Percentiles rank a stretch among this genome's conserved stretches.
phyloP scores from a whole-genome alignment of 306 rosid species.

The Trichosanthes truncata region DNA sequence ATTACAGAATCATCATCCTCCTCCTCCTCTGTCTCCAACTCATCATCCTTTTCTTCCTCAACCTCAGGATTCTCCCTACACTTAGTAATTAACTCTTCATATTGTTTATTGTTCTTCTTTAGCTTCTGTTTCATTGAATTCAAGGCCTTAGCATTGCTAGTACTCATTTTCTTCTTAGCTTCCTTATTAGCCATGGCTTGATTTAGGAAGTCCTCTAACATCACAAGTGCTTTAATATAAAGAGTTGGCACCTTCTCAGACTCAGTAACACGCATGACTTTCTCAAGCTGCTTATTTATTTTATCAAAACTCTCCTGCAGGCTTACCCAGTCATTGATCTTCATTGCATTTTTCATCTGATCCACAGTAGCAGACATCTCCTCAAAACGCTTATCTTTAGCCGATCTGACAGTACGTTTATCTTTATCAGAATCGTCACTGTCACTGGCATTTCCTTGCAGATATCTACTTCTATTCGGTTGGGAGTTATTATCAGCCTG shows the following conservation, averaged over 20 bases:
- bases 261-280: slow-evolving; percentile 88
- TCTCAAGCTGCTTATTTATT: slow-evolving; percentile 90
- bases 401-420: slow-evolving; percentile 66
- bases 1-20: slow-evolving; percentile 44
- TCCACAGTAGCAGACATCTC: slow-evolving; percentile 77
- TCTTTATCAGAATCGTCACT: slow-evolving; percentile 63
- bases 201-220: slow-evolving; percentile 73
- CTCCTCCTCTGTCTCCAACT: slow-evolving; percentile 41
- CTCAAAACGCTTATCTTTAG: slow-evolving; percentile 84
- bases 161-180: slow-evolving; percentile 95
- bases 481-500: slow-evolving; percentile 22
- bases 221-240: slow-evolving; percentile 81
- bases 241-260: slow-evolving; percentile 66
- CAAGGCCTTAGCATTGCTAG: slow-evolving; percentile 96
- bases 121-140: slow-evolving; percentile 96
- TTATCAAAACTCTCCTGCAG: slow-evolving; percentile 91
- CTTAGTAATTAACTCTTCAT: slow-evolving; percentile 65
- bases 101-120: slow-evolving; percentile 89
- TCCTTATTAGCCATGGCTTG: slow-evolving; percentile 95
- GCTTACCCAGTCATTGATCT: slow-evolving; percentile 96
- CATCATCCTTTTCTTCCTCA: slow-evolving; percentile 60
- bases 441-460: slow-evolving; percentile 35
- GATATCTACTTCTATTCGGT: slow-evolving; percentile 27
- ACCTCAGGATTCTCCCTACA: slow-evolving; percentile 79
- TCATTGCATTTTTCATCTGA: slow-evolving; percentile 95